Evolutionary conservation across 768 basidiomycete species (phyloP).

Genomic region (Dacryopinax primogenitus): DNA sequence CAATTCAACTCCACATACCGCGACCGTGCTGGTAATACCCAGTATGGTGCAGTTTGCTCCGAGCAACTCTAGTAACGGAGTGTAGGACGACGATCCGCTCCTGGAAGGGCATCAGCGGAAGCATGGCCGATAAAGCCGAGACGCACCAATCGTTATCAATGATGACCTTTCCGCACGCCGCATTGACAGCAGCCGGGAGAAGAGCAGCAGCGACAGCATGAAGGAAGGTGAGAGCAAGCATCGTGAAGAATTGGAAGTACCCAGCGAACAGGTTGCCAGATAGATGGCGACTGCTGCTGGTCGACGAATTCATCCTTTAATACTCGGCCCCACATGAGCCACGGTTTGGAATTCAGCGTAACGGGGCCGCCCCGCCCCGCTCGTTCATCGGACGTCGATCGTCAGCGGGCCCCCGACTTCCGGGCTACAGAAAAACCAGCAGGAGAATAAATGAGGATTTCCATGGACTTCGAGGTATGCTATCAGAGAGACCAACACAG

Average conservation of each 20-base stretch:
- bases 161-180: slow-evolving; percentile 6
- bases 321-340: too few species aligned
- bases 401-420: too few species aligned
- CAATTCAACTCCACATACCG: background rate
- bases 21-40: slow-evolving; percentile 5
- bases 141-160: background rate
- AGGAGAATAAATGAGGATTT: too few species aligned
- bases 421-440: too few species aligned
- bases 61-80: background rate
- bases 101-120: too few species aligned
- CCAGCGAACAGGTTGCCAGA: too few species aligned
- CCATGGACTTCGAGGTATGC: too few species aligned
- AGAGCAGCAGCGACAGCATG: slow-evolving; percentile 1
- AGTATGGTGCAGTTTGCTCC: slow-evolving; percentile 3
- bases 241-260: background rate
- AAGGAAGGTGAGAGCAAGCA: background rate
- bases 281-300: background rate
- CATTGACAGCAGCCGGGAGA: background rate
- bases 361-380: too few species aligned
- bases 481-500: background rate
- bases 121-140: too few species aligned
- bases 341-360: too few species aligned
- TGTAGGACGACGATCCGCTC: slow-evolving; percentile 2
- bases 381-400: too few species aligned
- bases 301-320: too few species aligned